Evolutionary conservation across 495 filamentous ascomycete genomes (phyloP), one percentile per base, ranked within the genome.

Genomic region (Xeromyces bisporus): DNA sequence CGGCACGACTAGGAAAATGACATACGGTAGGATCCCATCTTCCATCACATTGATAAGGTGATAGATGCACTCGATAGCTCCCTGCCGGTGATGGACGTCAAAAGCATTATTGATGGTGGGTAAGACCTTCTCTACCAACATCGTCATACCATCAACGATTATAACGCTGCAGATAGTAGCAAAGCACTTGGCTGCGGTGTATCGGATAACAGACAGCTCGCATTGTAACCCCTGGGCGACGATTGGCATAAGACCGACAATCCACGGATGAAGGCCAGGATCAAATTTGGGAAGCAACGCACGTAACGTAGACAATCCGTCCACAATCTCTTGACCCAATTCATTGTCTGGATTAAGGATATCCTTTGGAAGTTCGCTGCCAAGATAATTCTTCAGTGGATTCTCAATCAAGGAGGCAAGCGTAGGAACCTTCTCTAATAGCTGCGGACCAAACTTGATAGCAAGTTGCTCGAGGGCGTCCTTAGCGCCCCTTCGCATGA

Each of bases 1-100:
- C 2, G 89, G 89, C n/a, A 94, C 87, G 27, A 97, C 87, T 33
- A 97, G 70, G 71, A 97, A 96, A 42, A 97, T 94, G 34, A 97
- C 89, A 51, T 96, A 97, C 6, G 89, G 89, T 12, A 97, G 60
- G 34, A 97, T 96, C 29, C 71, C 68, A 43, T 94, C 91, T 35
- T 91, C 89, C 89, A 97, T 97, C 33, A 96, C 87, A 44, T 91
- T 79, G 42, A 96, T 96, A 21, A 97, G 64, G 46, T 94, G 77
- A 44, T 97, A 97, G 34, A 97, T 75, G 39, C 72, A 80, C 52
- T 97, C 89, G 36, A 94, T 84, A 12, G 81, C 80, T 29, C 89
- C 89, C 60, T 96, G 89, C 13, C 89, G 80, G 50, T 75, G 69
- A 37, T 77, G 75, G 18, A 93, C 66, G 42, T 96, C 84, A 38